These are phyloP conservation scores for Nitzschia sp. DNA, from an alignment of 108 stramenopile species.

Conservation along the genomic window DNA sequence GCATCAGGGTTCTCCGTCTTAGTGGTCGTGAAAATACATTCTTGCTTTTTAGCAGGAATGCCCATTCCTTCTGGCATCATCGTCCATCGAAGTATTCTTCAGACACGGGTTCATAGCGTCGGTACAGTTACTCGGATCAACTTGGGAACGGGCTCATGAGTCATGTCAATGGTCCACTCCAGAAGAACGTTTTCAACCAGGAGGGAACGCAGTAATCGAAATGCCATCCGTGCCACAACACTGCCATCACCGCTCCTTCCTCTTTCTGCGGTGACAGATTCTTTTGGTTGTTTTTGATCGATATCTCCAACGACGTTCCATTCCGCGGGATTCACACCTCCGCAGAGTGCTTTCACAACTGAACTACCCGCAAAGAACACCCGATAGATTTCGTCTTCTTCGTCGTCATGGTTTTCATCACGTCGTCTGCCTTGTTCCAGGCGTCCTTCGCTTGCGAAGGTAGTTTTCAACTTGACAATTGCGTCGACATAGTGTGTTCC, in stretches of 20 bases:
- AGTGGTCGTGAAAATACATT: too few species aligned
- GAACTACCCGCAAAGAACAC: not conserved
- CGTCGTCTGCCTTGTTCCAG: too few species aligned
- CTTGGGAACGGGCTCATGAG: not conserved
- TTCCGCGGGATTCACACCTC: slow-evolving; percentile 4
- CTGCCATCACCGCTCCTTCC: not conserved
- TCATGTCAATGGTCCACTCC: slow-evolving; percentile 10
- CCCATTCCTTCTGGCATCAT: too few species aligned
- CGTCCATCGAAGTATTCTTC: too few species aligned
- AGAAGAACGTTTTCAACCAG: not conserved
- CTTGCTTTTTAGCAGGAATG: too few species aligned
- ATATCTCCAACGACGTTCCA: not conserved
- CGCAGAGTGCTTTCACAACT: slow-evolving; percentile 5
- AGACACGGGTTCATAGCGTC: too few species aligned
- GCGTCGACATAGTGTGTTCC: not conserved
- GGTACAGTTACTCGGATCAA: too few species aligned
- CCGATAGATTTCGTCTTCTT: not conserved
- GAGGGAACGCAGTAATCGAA: not conserved
- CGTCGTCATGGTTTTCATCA: too few species aligned
- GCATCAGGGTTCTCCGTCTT: too few species aligned
- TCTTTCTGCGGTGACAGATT: not conserved
- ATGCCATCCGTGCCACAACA: not conserved
- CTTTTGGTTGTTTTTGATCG: not conserved
- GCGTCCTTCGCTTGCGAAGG: too few species aligned
- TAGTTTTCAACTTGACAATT: too few species aligned